A percentile compares a stretch with the other conserved stretches of the same genome.
Evolutionary conservation across 805 yeast species (phyloP).

Genomic region (Candida sonorensis): DNA sequence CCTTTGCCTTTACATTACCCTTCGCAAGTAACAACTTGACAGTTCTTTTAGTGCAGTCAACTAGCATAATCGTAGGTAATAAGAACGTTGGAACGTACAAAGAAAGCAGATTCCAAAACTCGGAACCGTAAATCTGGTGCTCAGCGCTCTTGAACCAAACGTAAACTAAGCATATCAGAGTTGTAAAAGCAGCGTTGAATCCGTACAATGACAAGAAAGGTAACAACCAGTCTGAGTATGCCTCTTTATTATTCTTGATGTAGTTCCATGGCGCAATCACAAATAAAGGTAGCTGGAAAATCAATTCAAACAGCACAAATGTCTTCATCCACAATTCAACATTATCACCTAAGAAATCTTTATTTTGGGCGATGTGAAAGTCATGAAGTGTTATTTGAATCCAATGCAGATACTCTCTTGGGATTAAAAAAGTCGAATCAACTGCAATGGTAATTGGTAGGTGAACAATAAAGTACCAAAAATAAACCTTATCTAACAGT

Average conservation of each 20-base stretch:
- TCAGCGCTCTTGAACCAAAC: conserved; percentile 31
- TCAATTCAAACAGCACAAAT: conserved; percentile 67
- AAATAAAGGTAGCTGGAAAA: conserved; percentile 79
- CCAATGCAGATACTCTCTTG: conserved; percentile 37
- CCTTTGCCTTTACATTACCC: no score
- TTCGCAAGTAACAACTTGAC: no score
- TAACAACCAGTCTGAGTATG: conserved; percentile 17
- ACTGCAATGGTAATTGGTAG: conserved; percentile 69
- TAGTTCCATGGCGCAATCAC: conserved; percentile 33
- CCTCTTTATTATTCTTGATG: conserved; percentile 6
- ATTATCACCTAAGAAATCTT: conserved; percentile 63
- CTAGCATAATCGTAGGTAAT: conserved; percentile 52
- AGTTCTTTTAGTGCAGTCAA: conserved; percentile 44
- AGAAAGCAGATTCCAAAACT: conserved; percentile 36
- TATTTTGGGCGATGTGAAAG: conserved; percentile 57
- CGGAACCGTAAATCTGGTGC: conserved; percentile 31
- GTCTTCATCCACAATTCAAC: conserved; percentile 54
- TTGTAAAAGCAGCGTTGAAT: conserved; percentile 75
- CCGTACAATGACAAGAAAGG: conserved; percentile 55
- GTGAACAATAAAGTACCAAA: conserved; percentile 43
- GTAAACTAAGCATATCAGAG: conserved; percentile 62
- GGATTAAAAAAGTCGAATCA: conserved; percentile 69
- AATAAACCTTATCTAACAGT: conserved; percentile 18
- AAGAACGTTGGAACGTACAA: conserved; percentile 68
- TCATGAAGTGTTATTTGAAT: conserved; percentile 44